phyloP scores from a whole-genome alignment of 768 basidiomycete species.

The Russula vinacea region DNA sequence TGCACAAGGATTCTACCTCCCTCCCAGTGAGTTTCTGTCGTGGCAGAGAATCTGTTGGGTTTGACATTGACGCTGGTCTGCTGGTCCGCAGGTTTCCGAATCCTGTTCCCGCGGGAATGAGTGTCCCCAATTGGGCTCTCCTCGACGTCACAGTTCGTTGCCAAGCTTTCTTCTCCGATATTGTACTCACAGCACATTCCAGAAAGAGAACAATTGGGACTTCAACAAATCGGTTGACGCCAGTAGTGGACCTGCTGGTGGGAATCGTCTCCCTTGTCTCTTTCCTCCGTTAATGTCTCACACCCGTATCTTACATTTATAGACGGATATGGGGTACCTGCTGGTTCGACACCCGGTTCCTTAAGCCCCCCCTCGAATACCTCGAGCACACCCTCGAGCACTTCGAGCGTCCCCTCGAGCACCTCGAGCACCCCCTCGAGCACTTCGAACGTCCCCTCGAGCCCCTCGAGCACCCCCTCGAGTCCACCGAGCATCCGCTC shows the following conservation, averaged over 20 bases:
- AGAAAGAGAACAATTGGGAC: neutral
- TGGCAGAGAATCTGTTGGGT: too few relatives aligned
- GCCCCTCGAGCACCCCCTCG: too few relatives aligned
- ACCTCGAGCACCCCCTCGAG: too few relatives aligned
- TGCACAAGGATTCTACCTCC: neutral
- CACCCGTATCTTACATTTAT: neutral
- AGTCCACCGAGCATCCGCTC: too few relatives aligned
- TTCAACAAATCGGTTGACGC: neutral
- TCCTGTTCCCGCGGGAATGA: neutral
- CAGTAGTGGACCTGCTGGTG: too few relatives aligned
- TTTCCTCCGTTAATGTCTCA: neutral
- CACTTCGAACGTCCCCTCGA: too few relatives aligned
- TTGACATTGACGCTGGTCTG: neutral
- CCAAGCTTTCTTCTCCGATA: too few relatives aligned
- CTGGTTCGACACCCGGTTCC: neutral
- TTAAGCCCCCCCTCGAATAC: too few relatives aligned
- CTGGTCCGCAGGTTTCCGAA: constrained; percentile 13
- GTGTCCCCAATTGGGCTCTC: constrained; percentile 1
- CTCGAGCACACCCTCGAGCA: too few relatives aligned
- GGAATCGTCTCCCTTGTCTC: neutral
- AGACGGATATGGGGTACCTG: neutral
- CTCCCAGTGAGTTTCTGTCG: neutral
- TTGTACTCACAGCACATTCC: neutral
- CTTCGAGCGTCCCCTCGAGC: too few relatives aligned
- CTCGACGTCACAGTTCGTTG: neutral